These are phyloP conservation scores for Myxozyma sirexii DNA, from an alignment of 805 yeast genomes.

Conservation along the genomic window DNA sequence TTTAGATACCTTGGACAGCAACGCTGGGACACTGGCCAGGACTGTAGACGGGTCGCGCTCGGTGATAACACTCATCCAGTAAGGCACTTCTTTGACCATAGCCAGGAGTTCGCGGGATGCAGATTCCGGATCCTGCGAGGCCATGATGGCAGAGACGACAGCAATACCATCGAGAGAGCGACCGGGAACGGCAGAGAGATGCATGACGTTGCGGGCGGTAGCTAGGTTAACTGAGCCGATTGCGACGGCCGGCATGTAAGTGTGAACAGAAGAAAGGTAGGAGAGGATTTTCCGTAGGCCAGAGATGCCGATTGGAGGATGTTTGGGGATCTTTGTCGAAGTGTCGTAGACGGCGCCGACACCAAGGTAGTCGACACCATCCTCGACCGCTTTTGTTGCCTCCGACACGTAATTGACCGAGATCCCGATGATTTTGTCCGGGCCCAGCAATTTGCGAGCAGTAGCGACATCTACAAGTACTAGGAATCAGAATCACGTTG, in stretches of 20 bases:
- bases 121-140: conserved; percentile 53
- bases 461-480: conserved; percentile 44
- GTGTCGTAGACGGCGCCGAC: conserved; percentile 80
- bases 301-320: conserved; percentile 65
- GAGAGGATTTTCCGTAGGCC: conserved; percentile 61
- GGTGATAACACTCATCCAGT: conserved; percentile 26
- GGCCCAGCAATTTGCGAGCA: conserved; percentile 69
- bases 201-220: conserved; percentile 62
- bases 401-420: conserved; percentile 67
- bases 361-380: conserved; percentile 79
- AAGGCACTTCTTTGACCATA: conserved; percentile 41
- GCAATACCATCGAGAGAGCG: conserved; percentile 76
- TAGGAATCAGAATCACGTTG: neutral
- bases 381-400: conserved; percentile 52
- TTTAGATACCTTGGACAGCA: conserved; percentile 38
- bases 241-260: conserved; percentile 60
- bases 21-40: conserved; percentile 32
- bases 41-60: conserved; percentile 19
- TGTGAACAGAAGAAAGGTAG: conserved; percentile 27
- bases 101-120: conserved; percentile 51
- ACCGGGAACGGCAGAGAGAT: conserved; percentile 49
- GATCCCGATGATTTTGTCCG: conserved; percentile 76
- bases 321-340: conserved; percentile 62
- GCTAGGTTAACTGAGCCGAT: conserved; percentile 76
- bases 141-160: conserved; percentile 84